Base-by-base conservation (phyloP, 352 stramenopile genomes). In the Phytophthora quininea region DNA sequence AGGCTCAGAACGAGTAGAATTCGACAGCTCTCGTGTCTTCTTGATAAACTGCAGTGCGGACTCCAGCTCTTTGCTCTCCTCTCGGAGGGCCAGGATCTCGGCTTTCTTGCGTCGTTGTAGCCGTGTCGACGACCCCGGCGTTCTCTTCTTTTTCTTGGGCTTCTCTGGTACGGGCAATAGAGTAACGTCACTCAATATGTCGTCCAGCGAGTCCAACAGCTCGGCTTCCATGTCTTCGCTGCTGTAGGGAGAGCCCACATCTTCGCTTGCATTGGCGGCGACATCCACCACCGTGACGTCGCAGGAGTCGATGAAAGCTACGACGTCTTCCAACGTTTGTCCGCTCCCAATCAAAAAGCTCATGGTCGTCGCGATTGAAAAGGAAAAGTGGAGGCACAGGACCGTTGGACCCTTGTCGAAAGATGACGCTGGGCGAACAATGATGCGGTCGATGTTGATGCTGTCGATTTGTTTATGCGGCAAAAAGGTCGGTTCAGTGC, bases 261-360 rank as follows among this genome's bases (percentile, higher is more conserved):
- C 61, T 31, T 72, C 58, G n/a, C 63, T 71, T 30, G 61, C 49
- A 29, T 56, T 67, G 12, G 35, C 52, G 14, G 59, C 64, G 47
- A 45, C 24, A 15, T 61, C 42, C 10, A 32, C 46, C 10, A 46
- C 7, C 24, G 32, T 54, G 11, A 47, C 43, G 37, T 72, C 61
- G 43, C 50, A 71, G n/a, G 70, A 60, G 33, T 77, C 70, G 46
- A 77, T 77, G 42, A 74, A 72, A 24, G 70, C 58, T 19, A 74
- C 51, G 6, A 74, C 38, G 3, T 69, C 63, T 24, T 74, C 69
- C 64, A 77, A 24, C 27, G 69, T 60, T 37, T 52, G n/a, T n/a
- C n/a, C n/a, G 35, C 33, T 43, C 33, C 1, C 48, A n/a, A 43
- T 66, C 12, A 64, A 46, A 27, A 73, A 45, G 12, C 47, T 68